Percentiles rank a stretch among this genome's conserved stretches.
These are phyloP conservation scores for Cinchona pubescens DNA, from an alignment of 257 asterid species.

Conservation along the genomic window DNA sequence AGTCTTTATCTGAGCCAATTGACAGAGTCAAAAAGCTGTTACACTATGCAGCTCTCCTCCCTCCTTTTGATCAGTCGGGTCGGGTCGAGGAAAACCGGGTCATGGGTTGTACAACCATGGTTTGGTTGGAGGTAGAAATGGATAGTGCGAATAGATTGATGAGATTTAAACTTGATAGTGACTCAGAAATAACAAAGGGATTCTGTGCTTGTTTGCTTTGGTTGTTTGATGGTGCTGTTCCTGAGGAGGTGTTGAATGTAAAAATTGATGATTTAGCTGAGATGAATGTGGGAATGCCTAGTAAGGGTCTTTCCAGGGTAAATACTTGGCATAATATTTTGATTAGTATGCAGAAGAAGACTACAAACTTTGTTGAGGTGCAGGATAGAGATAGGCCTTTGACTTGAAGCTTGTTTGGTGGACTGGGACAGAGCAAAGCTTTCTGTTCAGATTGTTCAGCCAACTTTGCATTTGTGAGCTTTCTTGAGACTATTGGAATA, in stretches of 20 bases:
- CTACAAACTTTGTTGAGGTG: no score
- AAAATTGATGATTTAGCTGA: constrained; percentile 69
- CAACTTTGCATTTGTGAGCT: no score
- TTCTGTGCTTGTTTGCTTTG: constrained; percentile 78
- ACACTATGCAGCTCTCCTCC: constrained; percentile 40
- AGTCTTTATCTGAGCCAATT: constrained; percentile 33
- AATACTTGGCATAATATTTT: constrained; percentile 96
- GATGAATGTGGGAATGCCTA: constrained; percentile 55
- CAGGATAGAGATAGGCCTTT: no score
- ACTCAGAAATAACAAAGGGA: constrained; percentile 89
- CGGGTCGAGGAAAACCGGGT: constrained; percentile 34
- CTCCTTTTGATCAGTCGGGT: no score
- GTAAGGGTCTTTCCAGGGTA: constrained; percentile 48
- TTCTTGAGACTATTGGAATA: no score
- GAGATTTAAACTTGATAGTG: constrained; percentile 68
- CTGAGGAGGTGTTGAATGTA: constrained; percentile 65
- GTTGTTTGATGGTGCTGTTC: constrained; percentile 73
- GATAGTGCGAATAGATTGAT: constrained; percentile 27
- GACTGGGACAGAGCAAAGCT: no score
- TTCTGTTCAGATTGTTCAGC: no score
- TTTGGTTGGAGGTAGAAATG: constrained; percentile 45
- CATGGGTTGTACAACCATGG: constrained; percentile 44
- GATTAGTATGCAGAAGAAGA: constrained; percentile 85
- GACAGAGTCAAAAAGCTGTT: constrained; percentile 43
- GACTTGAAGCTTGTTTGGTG: no score